Base-by-base conservation (phyloP, 345 rosid genomes). In the Populus ilicifolia region DNA sequence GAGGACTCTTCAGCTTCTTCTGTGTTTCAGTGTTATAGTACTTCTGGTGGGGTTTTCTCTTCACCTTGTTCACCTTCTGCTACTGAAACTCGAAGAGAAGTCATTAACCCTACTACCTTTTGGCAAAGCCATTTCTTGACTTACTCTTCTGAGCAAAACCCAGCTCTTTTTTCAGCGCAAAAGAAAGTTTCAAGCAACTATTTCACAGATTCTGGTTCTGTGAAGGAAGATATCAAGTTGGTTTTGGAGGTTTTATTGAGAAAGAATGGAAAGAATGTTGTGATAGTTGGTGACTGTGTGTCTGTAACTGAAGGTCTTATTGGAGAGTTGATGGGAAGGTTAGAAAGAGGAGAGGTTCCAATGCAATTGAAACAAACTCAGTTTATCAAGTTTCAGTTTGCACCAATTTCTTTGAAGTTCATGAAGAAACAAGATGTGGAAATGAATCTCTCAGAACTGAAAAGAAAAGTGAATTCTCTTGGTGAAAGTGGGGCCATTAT, bases 1-100 rank as follows among this genome's bases (percentile, higher is more conserved):
- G 98, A 92, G 46, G 95, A 94, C 75, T 85, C 88, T 82, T 86
- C 90, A 16, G 80, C 86, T 80, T 87, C 97, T 68, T 86, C 97
- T 73, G 90, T 90, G 36, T 92, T 92, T 23, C 88, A 88, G 71
- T 85, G 89, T 72, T 89, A 90, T 41, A 78, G 82, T 67, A 62
- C 89, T 71, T 82, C 88, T 33, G 91, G 86, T 69, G 97, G 98
- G 8, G 93, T 92, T n/a, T 92, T 92, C 83, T 94, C 97, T 75
- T 94, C 96, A 23, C 98, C 98, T 61, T 84, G 87, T 66, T 93
- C 97, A 80, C 98, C 98, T 72, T 69, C 93, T 80, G 76, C 83
- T 3, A 33, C 78, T 61, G 88, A 88, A 54, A 83, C 82, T 68
- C 89, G 76, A 12, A 76, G 80, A 62, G 80, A 80, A 33, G 79